Evolutionary conservation across 2,329 filamentous ascomycete genomes (phyloP), one percentile per base, ranked within the genome.

Genomic region (Fusarium nematophilum): DNA sequence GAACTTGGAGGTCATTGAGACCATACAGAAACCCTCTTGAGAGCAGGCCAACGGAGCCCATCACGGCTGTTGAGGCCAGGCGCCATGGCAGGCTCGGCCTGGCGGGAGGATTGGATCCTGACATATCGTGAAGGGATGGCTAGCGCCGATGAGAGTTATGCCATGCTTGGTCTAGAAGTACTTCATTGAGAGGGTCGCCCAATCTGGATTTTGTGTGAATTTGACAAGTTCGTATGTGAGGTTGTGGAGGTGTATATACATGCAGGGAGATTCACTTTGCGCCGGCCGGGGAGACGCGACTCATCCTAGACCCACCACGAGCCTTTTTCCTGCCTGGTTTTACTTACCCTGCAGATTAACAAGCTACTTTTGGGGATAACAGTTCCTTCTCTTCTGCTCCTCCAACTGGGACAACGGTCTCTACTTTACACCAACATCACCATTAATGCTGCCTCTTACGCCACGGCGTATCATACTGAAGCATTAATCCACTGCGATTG

Each of bases 11-110:
- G 21, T 81, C 84, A 73, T 90, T 96, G 59, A 94, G 75, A 0
- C 85, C 86, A 64, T 87, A 90, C 36, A 97, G 77, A 71, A 98
- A 97, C 2, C 79, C 82, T 57, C 91, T 86, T 52, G 87, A 92
- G 6, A 96, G 64, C 23, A 87, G 76, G 40, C 88, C 90, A 0
- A 92, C 89, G 9, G 88, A 75, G 67, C 90, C 89, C 83, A 97
- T 92, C 30, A 90, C 84, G 59, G 88, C 78, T 45, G 88, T 82
- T n/a, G 93, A 96, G 29, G 84, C 84, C 50, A 88, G 77, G 60
- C 91, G 89, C 90, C 90, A 93, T 75, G 86, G 79, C 53, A 88
- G 76, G 69, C 85, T 84, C 25, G 87, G 87, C 73, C 82, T 77
- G 53, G 61, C 57, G 34, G 71, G 66, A 43, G 73, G 58, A 37